These are phyloP conservation scores for Erythrobasidium hasegawianum DNA, from an alignment of 1,284 basidiomycete genomes.

Conservation along the genomic window DNA sequence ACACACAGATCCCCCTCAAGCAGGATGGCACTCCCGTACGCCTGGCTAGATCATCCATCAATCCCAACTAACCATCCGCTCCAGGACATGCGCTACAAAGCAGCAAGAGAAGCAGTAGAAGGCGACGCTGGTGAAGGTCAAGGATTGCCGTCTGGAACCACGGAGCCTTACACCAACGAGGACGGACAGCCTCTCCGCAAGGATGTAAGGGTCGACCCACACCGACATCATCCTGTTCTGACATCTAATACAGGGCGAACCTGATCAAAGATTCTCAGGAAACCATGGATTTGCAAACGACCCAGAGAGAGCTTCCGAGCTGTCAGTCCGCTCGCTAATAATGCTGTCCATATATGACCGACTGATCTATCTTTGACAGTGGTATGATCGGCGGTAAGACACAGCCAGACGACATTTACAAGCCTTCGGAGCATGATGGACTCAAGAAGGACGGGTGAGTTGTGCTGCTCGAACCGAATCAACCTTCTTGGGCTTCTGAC, in stretches of 20 bases:
- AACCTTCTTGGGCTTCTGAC: no score
- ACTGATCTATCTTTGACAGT: no score
- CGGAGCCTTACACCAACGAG: no score
- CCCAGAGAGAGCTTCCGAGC: conserved; percentile 43
- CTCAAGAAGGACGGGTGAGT: conserved; percentile 45
- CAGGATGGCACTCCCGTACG: neutral
- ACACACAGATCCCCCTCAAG: neutral
- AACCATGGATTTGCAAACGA: conserved; percentile 35
- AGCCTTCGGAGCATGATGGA: conserved; percentile 45
- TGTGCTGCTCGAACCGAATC: no score
- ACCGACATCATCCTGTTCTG: no score
- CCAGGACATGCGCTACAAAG: conserved; percentile 8
- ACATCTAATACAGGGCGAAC: neutral
- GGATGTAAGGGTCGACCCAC: no score
- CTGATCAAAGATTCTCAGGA: neutral
- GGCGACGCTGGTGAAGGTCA: no score
- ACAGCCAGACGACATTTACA: conserved; percentile 15
- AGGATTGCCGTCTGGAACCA: no score
- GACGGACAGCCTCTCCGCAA: no score
- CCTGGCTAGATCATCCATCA: no score
- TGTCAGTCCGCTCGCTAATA: neutral
- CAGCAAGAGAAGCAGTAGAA: neutral
- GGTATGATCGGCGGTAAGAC: conserved; percentile 48
- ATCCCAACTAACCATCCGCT: no score
- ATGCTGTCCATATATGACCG: no score